These are phyloP conservation scores for Fusarium denticulatum DNA, from an alignment of 2,329 filamentous ascomycete species.

Conservation along the genomic window DNA sequence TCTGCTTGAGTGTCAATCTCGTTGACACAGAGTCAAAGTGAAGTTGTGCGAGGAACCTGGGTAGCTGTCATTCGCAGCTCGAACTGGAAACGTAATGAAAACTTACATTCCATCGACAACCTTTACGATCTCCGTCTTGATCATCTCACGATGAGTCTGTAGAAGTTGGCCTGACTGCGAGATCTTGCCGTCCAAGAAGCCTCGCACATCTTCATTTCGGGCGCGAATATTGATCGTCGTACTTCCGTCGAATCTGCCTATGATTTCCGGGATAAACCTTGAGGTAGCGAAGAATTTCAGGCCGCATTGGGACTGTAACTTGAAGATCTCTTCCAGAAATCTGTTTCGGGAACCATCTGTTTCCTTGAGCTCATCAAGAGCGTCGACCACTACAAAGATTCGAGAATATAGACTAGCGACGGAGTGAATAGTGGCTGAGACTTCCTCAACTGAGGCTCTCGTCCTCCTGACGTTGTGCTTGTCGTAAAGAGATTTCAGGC, in stretches of 20 bases:
- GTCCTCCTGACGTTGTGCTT: accelerated
- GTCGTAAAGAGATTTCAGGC: accelerated
- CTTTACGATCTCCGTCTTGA: not conserved
- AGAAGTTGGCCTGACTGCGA: accelerated
- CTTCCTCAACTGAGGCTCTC: accelerated
- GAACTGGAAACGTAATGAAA: too few species aligned
- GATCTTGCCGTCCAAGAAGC: not conserved
- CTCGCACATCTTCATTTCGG: accelerated
- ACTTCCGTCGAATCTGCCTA: accelerated
- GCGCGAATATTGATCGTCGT: not conserved
- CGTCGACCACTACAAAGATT: not conserved
- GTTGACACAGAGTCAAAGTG: accelerated
- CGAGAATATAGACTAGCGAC: not conserved
- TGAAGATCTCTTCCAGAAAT: not conserved
- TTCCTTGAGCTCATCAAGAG: not conserved
- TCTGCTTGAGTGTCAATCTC: accelerated
- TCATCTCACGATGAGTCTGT: not conserved
- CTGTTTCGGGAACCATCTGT: not conserved
- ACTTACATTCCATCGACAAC: not conserved
- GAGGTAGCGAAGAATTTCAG: not conserved
- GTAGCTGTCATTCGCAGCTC: not conserved
- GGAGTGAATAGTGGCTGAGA: accelerated
- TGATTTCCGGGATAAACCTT: not conserved
- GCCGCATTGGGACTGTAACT: not conserved
- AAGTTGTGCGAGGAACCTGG: not conserved